phyloP scores from a whole-genome alignment of 305 asterid species.

The Withania somnifera region DNA sequence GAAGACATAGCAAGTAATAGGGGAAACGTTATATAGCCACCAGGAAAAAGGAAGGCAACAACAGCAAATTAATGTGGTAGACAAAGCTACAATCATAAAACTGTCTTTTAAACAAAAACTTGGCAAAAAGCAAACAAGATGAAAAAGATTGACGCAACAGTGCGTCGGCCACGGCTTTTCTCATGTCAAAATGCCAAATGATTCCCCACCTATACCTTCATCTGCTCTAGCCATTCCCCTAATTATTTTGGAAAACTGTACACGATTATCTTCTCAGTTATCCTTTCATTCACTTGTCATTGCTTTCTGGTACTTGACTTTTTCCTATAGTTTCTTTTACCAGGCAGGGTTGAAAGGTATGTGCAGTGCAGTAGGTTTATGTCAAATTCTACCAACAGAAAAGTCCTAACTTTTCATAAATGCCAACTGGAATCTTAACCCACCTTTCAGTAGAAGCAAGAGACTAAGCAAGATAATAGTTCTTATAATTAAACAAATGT shows the following conservation, averaged over 20 bases:
- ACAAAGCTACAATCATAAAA: background rate
- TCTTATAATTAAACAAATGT: background rate
- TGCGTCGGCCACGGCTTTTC: background rate
- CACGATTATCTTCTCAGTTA: background rate
- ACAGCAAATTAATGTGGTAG: background rate
- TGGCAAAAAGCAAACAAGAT: background rate
- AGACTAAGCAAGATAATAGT: background rate
- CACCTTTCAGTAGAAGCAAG: slow-evolving; percentile 1
- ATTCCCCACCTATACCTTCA: background rate
- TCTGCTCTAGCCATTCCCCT: background rate
- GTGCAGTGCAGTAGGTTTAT: background rate
- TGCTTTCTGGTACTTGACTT: background rate
- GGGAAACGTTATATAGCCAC: background rate
- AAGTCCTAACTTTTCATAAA: background rate
- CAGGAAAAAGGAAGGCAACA: background rate
- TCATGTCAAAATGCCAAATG: background rate
- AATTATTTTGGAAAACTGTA: background rate
- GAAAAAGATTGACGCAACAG: background rate
- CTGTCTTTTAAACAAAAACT: background rate
- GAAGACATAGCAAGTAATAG: background rate
- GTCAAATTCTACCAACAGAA: background rate
- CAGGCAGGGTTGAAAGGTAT: background rate
- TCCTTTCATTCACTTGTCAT: background rate
- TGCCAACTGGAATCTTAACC: background rate
- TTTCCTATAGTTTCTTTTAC: background rate